A percentile compares a stretch with the other conserved stretches of the same genome.
Conservation (phyloP, 169 alveolate genomes). For the Cyclospora cayetanensis region DNA sequence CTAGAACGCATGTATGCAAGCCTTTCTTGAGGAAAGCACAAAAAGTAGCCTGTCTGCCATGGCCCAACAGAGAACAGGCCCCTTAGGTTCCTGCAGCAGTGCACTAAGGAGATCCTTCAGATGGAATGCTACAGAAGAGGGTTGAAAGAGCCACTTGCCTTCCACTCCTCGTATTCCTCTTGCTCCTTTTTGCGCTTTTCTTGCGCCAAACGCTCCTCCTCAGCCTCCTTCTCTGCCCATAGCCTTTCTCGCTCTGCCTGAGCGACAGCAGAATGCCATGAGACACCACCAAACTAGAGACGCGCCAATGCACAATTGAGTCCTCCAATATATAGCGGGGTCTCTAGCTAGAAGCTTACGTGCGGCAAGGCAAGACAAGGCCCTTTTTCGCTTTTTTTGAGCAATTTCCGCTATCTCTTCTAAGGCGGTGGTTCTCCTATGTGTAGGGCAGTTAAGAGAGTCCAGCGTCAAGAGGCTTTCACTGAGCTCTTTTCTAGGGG, state of each 20-base stretch:
- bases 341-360: no score
- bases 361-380: no score
- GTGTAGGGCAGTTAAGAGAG: no score
- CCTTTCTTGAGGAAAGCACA: background rate
- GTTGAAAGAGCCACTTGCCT: background rate
- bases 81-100: background rate
- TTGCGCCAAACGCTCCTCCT: background rate
- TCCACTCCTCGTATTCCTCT: slow-evolving; percentile 20
- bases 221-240: background rate
- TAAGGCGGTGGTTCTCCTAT: no score
- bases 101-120: background rate
- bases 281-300: no score
- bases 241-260: slow-evolving; percentile 18
- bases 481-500: no score
- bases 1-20: background rate
- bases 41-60: background rate
- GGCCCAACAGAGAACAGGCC: background rate
- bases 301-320: no score
- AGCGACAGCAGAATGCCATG: no score
- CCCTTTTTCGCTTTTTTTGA: no score
- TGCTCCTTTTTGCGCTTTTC: slow-evolving; percentile 9
- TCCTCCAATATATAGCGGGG: no score
- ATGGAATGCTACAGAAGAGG: background rate
- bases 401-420: no score
- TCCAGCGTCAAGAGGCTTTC: no score